Conservation (phyloP, 805 yeast genomes). For the Lachancea cidri region DNA sequence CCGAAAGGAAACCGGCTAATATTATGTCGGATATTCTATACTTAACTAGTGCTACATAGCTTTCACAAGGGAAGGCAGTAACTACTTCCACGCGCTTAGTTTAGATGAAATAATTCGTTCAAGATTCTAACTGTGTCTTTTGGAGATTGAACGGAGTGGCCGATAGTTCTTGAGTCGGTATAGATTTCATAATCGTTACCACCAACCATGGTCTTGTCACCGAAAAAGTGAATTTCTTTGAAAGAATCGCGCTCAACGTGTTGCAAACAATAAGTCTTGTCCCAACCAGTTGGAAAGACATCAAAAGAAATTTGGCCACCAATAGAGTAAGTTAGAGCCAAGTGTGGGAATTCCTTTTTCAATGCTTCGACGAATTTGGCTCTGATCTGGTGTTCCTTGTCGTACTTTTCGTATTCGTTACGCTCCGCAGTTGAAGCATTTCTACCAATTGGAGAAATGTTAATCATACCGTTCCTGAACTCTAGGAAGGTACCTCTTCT, state of each 20-base stretch:
- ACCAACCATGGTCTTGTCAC: slow-evolving; percentile 95
- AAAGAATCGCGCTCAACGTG: slow-evolving; percentile 86
- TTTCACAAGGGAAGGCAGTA: neutral
- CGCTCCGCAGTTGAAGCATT: slow-evolving; percentile 94
- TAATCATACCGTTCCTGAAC: slow-evolving; percentile 99
- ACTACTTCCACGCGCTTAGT: slow-evolving; percentile 9
- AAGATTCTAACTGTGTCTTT: slow-evolving; percentile 82
- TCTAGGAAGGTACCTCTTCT: slow-evolving; percentile 99
- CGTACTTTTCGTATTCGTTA: slow-evolving; percentile 84
- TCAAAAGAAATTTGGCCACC: slow-evolving; percentile 99
- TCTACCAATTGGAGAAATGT: slow-evolving; percentile 97
- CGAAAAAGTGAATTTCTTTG: slow-evolving; percentile 90
- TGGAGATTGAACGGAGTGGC: slow-evolving; percentile 89
- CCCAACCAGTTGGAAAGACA: slow-evolving; percentile 99
- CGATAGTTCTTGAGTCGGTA: slow-evolving; percentile 86
- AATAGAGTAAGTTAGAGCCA: slow-evolving; percentile 87
- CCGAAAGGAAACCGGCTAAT: too few relatives aligned
- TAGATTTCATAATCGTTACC: slow-evolving; percentile 99
- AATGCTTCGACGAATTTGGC: slow-evolving; percentile 78
- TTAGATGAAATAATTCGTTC: slow-evolving; percentile 62
- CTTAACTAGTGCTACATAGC: neutral
- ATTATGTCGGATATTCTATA: neutral
- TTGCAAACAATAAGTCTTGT: slow-evolving; percentile 94
- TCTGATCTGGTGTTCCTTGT: slow-evolving; percentile 76
- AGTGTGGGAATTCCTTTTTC: slow-evolving; percentile 75